These are phyloP conservation scores for Otatea glauca DNA, from an alignment of 176 grass and related monocot species.

Conservation along the genomic window DNA sequence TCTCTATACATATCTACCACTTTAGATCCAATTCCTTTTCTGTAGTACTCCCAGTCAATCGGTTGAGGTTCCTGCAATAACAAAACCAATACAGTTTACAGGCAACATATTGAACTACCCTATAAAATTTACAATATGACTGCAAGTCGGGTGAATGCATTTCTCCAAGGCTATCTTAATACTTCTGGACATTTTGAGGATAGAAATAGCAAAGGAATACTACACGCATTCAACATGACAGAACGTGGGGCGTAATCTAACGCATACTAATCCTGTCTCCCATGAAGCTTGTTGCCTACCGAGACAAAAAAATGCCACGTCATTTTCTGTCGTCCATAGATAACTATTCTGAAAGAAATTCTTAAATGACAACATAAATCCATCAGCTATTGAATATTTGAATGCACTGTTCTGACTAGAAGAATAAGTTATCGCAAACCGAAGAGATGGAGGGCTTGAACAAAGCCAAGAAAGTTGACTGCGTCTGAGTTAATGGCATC, in stretches of 20 bases:
- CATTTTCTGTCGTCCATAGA: background rate
- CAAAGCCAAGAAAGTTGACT: background rate
- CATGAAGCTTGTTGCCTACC: background rate
- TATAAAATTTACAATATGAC: background rate
- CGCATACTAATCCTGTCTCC: background rate
- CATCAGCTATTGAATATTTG: background rate
- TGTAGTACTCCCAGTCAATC: slow-evolving; percentile 89
- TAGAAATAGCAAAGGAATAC: background rate
- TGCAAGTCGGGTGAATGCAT: background rate
- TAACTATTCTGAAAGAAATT: background rate
- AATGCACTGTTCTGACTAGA: background rate
- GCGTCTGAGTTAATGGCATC: background rate
- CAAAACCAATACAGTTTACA: slow-evolving; percentile 24
- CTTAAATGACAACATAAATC: background rate
- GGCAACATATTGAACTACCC: slow-evolving; percentile 22
- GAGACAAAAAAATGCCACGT: background rate
- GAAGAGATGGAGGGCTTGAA: background rate
- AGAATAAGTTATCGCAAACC: background rate
- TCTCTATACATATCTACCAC: slow-evolving; percentile 87
- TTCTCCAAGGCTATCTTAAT: background rate
- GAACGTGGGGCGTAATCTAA: background rate
- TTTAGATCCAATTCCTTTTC: slow-evolving; percentile 78
- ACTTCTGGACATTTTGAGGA: background rate
- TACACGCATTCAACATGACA: background rate
- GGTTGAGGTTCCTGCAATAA: slow-evolving; percentile 74